Conservation (phyloP, 305 asterid genomes). For the Coffea humblotiana region DNA sequence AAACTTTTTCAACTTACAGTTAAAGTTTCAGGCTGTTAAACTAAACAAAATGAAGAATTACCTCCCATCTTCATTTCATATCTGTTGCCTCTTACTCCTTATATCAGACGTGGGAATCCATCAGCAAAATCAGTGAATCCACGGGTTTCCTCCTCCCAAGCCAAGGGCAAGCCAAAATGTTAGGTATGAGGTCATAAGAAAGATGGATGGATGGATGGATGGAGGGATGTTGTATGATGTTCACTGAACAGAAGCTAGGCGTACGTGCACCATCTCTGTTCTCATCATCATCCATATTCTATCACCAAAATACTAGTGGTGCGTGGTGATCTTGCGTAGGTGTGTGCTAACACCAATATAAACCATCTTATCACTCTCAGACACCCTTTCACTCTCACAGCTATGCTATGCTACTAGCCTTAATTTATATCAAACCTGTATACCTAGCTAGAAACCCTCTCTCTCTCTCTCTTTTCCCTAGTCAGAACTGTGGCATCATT, state of each 20-base stretch:
- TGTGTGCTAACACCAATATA: slow-evolving; percentile 36
- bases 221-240: slow-evolving; percentile 12
- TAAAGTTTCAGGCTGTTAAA: neutral
- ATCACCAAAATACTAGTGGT: slow-evolving; percentile 15
- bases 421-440: neutral
- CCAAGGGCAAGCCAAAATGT: slow-evolving; percentile 12
- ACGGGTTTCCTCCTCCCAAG: neutral
- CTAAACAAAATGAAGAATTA: neutral
- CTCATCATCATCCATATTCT: slow-evolving; percentile 6
- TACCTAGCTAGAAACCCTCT: neutral
- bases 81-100: neutral
- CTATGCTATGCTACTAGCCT: slow-evolving; percentile 7
- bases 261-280: slow-evolving; percentile 37
- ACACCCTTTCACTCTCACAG: neutral
- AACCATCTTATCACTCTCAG: slow-evolving; percentile 76
- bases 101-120: neutral
- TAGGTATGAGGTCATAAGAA: slow-evolving; percentile 26
- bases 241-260: slow-evolving; percentile 21
- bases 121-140: neutral
- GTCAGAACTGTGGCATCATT: slow-evolving; percentile 4
- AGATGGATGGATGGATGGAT: slow-evolving; percentile 17
- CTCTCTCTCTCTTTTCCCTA: slow-evolving; percentile 4
- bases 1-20: neutral
- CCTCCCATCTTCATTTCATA: neutral
- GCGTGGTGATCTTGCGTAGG: slow-evolving; percentile 58